phyloP scores from a whole-genome alignment of 2,329 filamentous ascomycete genomes.

The Chaetomiaceae sp. region DNA sequence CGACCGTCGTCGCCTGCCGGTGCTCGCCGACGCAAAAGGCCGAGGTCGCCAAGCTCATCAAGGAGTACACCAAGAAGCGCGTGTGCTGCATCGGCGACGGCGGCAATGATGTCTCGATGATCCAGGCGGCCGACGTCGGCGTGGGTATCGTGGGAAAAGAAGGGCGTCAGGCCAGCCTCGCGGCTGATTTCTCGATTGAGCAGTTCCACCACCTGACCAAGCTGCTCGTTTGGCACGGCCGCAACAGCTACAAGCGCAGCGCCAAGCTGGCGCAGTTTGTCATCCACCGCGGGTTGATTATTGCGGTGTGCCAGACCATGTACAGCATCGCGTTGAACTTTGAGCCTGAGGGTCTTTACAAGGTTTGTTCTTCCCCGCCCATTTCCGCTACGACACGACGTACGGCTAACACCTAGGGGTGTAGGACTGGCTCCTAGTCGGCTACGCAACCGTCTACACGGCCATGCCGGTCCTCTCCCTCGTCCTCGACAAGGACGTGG shows the following conservation, averaged over 20 bases:
- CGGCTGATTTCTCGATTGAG: slow-evolving; percentile 93
- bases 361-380: slow-evolving; percentile 38
- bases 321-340: slow-evolving; percentile 92
- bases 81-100: slow-evolving; percentile 97
- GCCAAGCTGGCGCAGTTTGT: slow-evolving; percentile 97
- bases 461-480: slow-evolving; percentile 89
- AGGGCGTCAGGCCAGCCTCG: slow-evolving; percentile 87
- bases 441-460: slow-evolving; percentile 94
- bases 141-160: slow-evolving; percentile 98
- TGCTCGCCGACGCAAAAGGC: slow-evolving; percentile 97
- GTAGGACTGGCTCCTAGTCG: slow-evolving; percentile 89
- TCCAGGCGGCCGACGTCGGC: slow-evolving; percentile 95
- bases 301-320: slow-evolving; percentile 93
- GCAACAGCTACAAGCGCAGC: slow-evolving; percentile 93
- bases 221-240: slow-evolving; percentile 96
- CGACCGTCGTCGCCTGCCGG: slow-evolving; percentile 90
- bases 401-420: background rate
- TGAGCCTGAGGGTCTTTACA: slow-evolving; percentile 91
- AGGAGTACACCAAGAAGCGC: slow-evolving; percentile 85
- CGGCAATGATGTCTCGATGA: slow-evolving; percentile 98
- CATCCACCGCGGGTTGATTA: slow-evolving; percentile 93
- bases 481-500: slow-evolving; percentile 90
- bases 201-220: slow-evolving; percentile 95
- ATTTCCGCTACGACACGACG: too few relatives aligned
- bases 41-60: slow-evolving; percentile 86